Conservation (phyloP, 2,329 filamentous ascomycete species). For the Plenodomus biglobosus region DNA sequence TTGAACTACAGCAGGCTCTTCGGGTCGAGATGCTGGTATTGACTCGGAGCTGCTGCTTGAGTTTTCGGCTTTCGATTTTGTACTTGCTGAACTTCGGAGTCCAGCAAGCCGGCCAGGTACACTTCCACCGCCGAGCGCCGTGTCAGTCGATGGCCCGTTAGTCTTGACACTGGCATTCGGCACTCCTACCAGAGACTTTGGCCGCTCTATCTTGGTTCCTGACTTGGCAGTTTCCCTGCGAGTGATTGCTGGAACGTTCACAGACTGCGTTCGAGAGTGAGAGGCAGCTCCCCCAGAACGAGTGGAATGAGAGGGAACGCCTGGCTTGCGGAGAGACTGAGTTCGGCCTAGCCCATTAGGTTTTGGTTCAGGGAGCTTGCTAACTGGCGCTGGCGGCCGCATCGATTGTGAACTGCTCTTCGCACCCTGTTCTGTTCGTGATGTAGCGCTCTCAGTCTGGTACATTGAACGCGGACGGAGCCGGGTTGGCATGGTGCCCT, state of each 20-base stretch:
- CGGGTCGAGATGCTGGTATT: slow-evolving; percentile 10
- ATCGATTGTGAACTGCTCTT: slow-evolving; percentile 16
- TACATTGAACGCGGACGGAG: slow-evolving; percentile 37
- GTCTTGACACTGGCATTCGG: slow-evolving; percentile 11
- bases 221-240: slow-evolving; percentile 18
- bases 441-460: slow-evolving; percentile 19
- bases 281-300: slow-evolving; percentile 8
- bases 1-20: slow-evolving; percentile 13
- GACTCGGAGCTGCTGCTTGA: slow-evolving; percentile 9
- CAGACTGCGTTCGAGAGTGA: slow-evolving; percentile 35
- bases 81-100: slow-evolving; percentile 30
- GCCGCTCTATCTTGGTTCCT: slow-evolving; percentile 20
- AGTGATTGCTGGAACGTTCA: slow-evolving; percentile 16
- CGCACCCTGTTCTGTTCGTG: slow-evolving; percentile 6
- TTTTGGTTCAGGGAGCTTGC: slow-evolving; percentile 20
- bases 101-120: slow-evolving; percentile 28
- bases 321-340: slow-evolving; percentile 37
- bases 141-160: slow-evolving; percentile 11
- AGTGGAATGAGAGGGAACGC: slow-evolving; percentile 16
- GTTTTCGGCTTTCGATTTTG: slow-evolving; percentile 20
- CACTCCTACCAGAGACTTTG: slow-evolving; percentile 27
- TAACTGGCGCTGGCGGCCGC: slow-evolving; percentile 20
- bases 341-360: slow-evolving; percentile 26
- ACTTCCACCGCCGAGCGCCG: slow-evolving; percentile 9
- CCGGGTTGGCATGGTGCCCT: slow-evolving; percentile 12